Evolutionary conservation across 306 rosid species (phyloP).

Genomic region (Albizia julibrissin): DNA sequence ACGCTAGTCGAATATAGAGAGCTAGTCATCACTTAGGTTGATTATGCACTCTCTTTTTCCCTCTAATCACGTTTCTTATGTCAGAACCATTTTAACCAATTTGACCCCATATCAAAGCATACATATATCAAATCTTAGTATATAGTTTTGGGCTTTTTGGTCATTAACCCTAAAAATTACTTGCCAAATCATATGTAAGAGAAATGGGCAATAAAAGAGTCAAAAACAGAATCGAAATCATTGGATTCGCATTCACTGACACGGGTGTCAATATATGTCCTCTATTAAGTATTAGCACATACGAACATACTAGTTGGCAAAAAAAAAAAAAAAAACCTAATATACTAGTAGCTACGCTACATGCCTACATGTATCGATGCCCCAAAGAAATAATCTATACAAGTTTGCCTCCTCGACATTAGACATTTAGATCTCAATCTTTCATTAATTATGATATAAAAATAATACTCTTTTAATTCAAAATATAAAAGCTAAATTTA

Average conservation of each 20-base stretch:
- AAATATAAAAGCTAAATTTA: no score
- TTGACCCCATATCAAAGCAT: background rate
- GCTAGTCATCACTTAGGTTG: background rate
- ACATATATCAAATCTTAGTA: background rate
- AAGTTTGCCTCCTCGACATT: background rate
- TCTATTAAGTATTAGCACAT: background rate
- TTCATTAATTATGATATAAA: no score
- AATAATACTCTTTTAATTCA: accelerated
- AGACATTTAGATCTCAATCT: background rate
- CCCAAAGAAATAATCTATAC: background rate
- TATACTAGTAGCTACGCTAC: no score
- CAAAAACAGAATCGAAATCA: background rate
- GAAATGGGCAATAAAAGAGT: background rate
- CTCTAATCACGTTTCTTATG: background rate
- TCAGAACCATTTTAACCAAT: background rate
- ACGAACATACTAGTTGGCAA: background rate
- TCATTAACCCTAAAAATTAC: background rate
- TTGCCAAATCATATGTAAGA: background rate
- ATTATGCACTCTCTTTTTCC: background rate
- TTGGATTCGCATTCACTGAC: background rate
- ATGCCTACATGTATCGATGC: no score
- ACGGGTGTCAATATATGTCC: background rate
- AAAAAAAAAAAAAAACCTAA: no score
- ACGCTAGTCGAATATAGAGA: background rate
- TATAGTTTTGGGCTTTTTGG: background rate